Evolutionary conservation across 306 rosid species (phyloP), one percentile per base, ranked within the genome.

Genomic region (Quercus bicolor): DNA sequence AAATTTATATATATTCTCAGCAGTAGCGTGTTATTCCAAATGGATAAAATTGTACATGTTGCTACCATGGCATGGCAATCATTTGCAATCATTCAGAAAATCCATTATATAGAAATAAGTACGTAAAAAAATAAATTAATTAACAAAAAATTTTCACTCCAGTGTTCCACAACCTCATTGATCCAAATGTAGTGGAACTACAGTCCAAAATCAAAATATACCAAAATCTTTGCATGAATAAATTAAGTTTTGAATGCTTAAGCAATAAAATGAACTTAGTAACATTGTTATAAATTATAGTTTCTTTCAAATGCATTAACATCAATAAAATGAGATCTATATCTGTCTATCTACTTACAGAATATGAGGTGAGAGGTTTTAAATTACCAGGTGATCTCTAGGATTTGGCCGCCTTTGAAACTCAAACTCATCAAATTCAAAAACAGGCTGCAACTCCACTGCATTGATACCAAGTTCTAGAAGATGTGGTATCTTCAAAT

Each of bases 361-460:
- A 68, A 55, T 34, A 83, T 48, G 77, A 53, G 19, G 19, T 68
- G 26, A 51, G 18, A 79, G 33, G 60, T 73, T 31, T 81, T 21
- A 53, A 75, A 55, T 83, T 91, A 95, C 99, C 99, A 95, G 66
- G 90, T 95, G 99, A 87, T 93, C 94, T 93, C 99, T 91, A 57
- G 96, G 93, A 66, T 95, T 95, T 77, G 83, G 89, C 34, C 84
- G 88, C 91, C 98, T 90, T 77, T 95, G 99, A 60, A 95, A 79
- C 86, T 95, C 99, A 61, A 95, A 43, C 82, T 95, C 99, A 72
- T 95, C 99, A 84, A 93, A 95, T 87, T 95, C 99, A 61, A 95
- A 93, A 77, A 93, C 85, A 60, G 99, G 98, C 72, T 89, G 81
- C 87, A 95, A 77, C 79, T 95, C 99, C 77, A 95, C 91, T 23